Evolutionary conservation across 2,329 filamentous ascomycete species (phyloP), one percentile per base, ranked within the genome.

Genomic region (Sporothrix euskadiensis): DNA sequence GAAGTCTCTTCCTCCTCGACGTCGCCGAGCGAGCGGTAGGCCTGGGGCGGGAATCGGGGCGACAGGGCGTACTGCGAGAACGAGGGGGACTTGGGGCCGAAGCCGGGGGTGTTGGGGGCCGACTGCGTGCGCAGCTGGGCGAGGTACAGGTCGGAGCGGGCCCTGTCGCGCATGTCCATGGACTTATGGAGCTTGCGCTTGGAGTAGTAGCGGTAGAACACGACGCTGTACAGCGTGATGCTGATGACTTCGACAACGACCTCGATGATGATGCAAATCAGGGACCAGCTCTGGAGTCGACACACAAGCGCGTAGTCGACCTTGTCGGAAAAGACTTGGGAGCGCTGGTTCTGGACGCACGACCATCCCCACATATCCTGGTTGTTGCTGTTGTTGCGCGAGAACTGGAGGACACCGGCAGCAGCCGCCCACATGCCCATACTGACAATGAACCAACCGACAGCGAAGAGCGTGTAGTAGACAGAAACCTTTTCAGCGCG

Each of bases 341-440:
- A 85, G 75, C 95, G 90, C 76, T 91, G 89, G 82, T 98, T 98
- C 79, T 97, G 88, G 73, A 94, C 91, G 82, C 96, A 99, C n/a
- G 94, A 90, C 96, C 96, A 99, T 74, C 95, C 94, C 96, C 96
- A 99, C 82, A 99, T 89, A 82, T 99, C 96, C 82, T 97, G 90
- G 79, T 92, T 92, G 76, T 89, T 84, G 79, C 89, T 89, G 80
- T 88, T 92, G 78, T 89, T 88, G 81, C 91, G 92, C 73, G 90
- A 89, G 78, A 92, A 88, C 81, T 98, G 94, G 78, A 98, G 88
- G 73, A 97, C 84, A 74, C 91, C 93, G 54, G 94, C 94, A 44
- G 93, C 94, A 47, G 96, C 85, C 72, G 91, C 90, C 96, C 96
- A 99, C 86, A 99, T 93, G 79, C 97, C 83, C 81, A 97, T 91